Conservation (phyloP, 2,329 filamentous ascomycete species). For the Alternaria dauci region DNA sequence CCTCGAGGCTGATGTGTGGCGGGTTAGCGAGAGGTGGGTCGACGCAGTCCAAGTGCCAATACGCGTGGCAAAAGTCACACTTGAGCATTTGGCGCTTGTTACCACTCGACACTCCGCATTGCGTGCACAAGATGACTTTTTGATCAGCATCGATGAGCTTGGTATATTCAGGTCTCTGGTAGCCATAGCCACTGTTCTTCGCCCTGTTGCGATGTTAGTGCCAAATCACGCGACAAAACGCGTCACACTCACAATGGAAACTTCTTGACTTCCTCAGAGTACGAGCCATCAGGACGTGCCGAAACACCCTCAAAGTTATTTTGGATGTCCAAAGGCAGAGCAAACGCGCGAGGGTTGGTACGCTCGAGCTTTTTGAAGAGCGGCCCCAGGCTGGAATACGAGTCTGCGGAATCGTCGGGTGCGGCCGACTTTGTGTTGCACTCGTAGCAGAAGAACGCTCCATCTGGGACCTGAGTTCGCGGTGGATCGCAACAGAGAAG, state of each 20-base stretch:
- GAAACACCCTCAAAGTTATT: constrained; percentile 81
- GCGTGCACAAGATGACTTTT: constrained; percentile 78
- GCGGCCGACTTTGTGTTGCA: constrained; percentile 36
- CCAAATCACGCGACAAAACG: constrained; percentile 33
- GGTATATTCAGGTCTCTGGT: constrained; percentile 55
- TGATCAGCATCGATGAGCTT: constrained; percentile 77
- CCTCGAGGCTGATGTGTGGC: constrained; percentile 63
- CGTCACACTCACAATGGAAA: constrained; percentile 65
- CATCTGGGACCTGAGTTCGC: constrained; percentile 45
- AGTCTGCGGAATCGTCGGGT: constrained; percentile 38
- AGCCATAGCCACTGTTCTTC: constrained; percentile 52
- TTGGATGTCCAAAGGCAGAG: constrained; percentile 73
- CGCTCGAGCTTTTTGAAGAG: constrained; percentile 72
- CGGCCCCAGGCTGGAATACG: constrained; percentile 59
- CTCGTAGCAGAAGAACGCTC: constrained; percentile 77
- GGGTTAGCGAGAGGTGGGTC: constrained; percentile 83
- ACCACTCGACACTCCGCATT: constrained; percentile 73
- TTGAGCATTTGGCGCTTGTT: constrained; percentile 77
- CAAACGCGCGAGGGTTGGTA: constrained; percentile 75
- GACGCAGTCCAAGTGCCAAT: constrained; percentile 93
- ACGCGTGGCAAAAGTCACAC: constrained; percentile 81
- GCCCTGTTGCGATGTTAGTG: constrained; percentile 45
- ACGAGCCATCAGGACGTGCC: constrained; percentile 79
- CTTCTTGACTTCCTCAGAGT: constrained; percentile 71
- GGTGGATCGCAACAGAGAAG: constrained; percentile 87